Base-by-base conservation (phyloP, 164 flowering plant species). In the Aristolochia fimbriata region DNA sequence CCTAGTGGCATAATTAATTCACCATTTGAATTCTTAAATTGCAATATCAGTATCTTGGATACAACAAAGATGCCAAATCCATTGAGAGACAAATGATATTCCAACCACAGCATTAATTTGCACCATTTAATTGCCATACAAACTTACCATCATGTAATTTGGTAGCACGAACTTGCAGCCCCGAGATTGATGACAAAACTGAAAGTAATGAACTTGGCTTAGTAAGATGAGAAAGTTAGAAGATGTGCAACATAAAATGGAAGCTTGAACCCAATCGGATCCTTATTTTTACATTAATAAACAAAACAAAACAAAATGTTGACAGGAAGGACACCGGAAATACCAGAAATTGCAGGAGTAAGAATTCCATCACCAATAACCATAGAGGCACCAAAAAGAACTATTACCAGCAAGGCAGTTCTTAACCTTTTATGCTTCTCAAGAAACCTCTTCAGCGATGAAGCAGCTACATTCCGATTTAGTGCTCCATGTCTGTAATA, bases 321-420 rank as follows among this genome's bases (percentile, higher is more conserved):
- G 52, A 49, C 6, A 49, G 8, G 1, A 49, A 20, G 1, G 19
- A 8, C 14, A 6, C 1, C 1, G 52, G 19, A 49, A 17, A 49
- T 72, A 84, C 94, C 86, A 23, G 94, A 78, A 55, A 87, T 83
- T 64, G 94, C 78, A 47, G 90, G 94, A 21, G 82, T 76, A 22
- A 84, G 80, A 59, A 78, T 73, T 61, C 88, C 83, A 65, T 71
- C 65, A 66, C 76, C 67, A 27, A 84, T 69, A 22, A 78, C 76
- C 85, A 87, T 76, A 68, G 68, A 74, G 57, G 83, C 82, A 51
- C 85, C 85, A 73, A 80, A 78, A 37, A 87, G 66, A 61, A 81
- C 90, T 15, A 81, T 15, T 51, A 84, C 50, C 60, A 87, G 86
- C 48, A 84, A 66, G 55, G 54, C 46, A 1, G 80, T 80, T 65